These are phyloP conservation scores for Boletus subcaerulescens DNA, from an alignment of 768 basidiomycete species.

Conservation along the genomic window DNA sequence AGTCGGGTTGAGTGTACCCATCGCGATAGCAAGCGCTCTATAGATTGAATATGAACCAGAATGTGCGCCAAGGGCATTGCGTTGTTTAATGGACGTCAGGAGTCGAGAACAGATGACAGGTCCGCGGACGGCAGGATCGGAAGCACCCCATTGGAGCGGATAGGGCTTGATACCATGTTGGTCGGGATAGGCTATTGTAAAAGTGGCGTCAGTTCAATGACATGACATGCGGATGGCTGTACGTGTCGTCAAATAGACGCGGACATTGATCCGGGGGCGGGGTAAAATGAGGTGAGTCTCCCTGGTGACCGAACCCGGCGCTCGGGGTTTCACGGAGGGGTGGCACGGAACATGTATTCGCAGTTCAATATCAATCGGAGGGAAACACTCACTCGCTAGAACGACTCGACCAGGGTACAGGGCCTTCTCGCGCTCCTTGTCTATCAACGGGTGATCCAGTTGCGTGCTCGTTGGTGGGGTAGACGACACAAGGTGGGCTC, in stretches of 20 bases:
- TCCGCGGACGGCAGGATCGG: conserved; percentile 63
- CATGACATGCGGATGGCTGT: conserved; percentile 6
- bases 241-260: conserved; percentile 4
- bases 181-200: conserved; percentile 73
- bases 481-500: conserved; percentile 28
- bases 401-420: conserved; percentile 83
- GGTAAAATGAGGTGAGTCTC: conserved; percentile 2
- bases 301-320: neutral
- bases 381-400: conserved; percentile 66
- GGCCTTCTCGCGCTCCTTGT: conserved; percentile 68
- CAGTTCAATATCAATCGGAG: neutral
- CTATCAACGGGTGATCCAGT: conserved; percentile 28
- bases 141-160: conserved; percentile 79
- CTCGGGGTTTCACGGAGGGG: neutral
- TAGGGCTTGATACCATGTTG: conserved; percentile 85
- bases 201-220: conserved; percentile 8
- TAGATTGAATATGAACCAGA: conserved; percentile 94
- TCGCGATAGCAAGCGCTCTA: conserved; percentile 87
- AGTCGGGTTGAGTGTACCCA: conserved; percentile 74
- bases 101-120: conserved; percentile 89
- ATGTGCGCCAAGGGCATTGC: conserved; percentile 94
- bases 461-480: conserved; percentile 19
- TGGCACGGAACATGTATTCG: conserved; percentile 1
- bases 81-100: conserved; percentile 76
- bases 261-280: conserved; percentile 12